Evolutionary conservation across 257 asterid species (phyloP).

Genomic region (Craterostigma plantagineum): DNA sequence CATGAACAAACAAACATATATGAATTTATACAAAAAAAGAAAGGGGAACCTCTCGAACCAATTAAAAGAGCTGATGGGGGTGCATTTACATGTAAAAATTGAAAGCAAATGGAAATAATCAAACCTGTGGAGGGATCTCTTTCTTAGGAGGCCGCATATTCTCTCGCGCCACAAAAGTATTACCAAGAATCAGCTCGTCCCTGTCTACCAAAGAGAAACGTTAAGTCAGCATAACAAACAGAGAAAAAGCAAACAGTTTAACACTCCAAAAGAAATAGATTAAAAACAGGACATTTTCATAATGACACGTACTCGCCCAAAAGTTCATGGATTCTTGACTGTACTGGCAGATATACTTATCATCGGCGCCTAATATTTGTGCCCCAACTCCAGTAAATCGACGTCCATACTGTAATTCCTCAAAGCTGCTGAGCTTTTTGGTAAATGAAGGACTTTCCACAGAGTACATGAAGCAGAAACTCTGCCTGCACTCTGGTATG

Average conservation of each 20-base stretch:
- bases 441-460: conserved; percentile 72
- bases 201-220: conserved; percentile 38
- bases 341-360: conserved; percentile 85
- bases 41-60: too few species aligned
- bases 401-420: conserved; percentile 47
- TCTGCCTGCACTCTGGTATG: conserved; percentile 89
- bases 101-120: neutral
- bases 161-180: conserved; percentile 34
- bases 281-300: too few species aligned
- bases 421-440: conserved; percentile 38
- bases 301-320: conserved; percentile 57
- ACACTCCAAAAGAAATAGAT: too few species aligned
- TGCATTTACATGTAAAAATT: too few species aligned
- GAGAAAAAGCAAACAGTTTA: too few species aligned
- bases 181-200: conserved; percentile 70
- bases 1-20: too few species aligned
- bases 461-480: conserved; percentile 96
- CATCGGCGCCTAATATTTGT: conserved; percentile 88
- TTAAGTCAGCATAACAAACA: conserved; percentile 2
- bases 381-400: conserved; percentile 95
- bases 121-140: conserved; percentile 77
- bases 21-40: too few species aligned
- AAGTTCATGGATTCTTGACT: conserved; percentile 55
- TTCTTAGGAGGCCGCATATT: conserved; percentile 46
- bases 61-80: too few species aligned